Evolutionary conservation across 768 basidiomycete species (phyloP).

Genomic region (Ramaria sp.): DNA sequence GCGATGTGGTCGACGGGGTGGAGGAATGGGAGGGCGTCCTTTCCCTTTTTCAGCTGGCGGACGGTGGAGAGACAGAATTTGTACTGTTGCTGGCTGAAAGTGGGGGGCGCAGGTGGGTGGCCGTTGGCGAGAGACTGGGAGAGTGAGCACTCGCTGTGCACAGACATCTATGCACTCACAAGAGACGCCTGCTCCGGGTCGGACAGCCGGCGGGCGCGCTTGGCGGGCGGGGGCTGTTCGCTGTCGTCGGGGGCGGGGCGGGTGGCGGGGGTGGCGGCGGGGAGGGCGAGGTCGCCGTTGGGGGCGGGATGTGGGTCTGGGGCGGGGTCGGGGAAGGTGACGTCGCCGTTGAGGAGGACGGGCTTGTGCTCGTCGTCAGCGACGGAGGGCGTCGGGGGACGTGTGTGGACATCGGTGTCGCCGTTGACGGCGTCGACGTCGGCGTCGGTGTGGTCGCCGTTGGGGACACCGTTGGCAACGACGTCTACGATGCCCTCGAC

Average conservation of each 20-base stretch:
- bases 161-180: constrained; percentile 38
- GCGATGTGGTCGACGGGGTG: constrained; percentile 83
- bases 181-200: constrained; percentile 68
- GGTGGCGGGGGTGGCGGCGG: constrained; percentile 29
- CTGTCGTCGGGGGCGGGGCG: constrained; percentile 29
- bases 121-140: constrained; percentile 13
- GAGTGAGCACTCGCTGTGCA: constrained; percentile 16
- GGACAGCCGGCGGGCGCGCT: constrained; percentile 66
- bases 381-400: neutral
- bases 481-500: no score
- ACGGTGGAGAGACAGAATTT: constrained; percentile 72
- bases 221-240: constrained; percentile 66
- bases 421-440: no score
- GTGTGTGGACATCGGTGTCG: no score
- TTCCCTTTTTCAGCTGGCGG: constrained; percentile 75
- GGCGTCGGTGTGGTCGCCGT: no score
- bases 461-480: no score
- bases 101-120: constrained; percentile 19
- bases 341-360: constrained; percentile 17
- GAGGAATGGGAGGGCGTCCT: constrained; percentile 74
- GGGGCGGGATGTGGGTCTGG: no score
- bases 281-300: constrained; percentile 12
- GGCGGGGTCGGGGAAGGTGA: neutral
- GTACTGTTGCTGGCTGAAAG: constrained; percentile 59
- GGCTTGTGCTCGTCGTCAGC: constrained; percentile 18